Evolutionary conservation across 225 moss, liverwort and hornwort genomes (phyloP).

Genomic region (Sphagnum contortum): DNA sequence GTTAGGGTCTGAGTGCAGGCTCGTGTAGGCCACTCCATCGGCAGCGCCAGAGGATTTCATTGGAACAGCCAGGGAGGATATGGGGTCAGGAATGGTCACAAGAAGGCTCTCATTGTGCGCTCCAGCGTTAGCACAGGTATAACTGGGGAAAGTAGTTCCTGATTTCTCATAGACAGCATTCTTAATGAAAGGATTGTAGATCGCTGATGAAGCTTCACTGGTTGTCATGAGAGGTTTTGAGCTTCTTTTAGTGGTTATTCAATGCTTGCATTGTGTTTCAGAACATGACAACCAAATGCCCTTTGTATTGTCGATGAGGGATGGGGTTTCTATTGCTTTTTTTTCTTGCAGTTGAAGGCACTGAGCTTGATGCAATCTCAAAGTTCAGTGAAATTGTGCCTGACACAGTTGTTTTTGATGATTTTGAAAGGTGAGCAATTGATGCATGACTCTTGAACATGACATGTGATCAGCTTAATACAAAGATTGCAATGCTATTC

Average conservation of each 20-base stretch:
- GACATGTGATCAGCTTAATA: too few relatives aligned
- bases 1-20: slow-evolving; percentile 5
- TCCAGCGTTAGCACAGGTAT: slow-evolving; percentile 31
- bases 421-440: slow-evolving; percentile 64
- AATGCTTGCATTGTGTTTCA: too few relatives aligned
- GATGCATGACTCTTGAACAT: not conserved
- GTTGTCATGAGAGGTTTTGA: not conserved
- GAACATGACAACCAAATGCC: too few relatives aligned
- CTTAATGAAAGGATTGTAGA: not conserved
- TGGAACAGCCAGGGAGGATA: slow-evolving; percentile 11
- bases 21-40: slow-evolving; percentile 23
- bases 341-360: slow-evolving; percentile 49
- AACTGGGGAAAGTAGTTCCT: too few relatives aligned
- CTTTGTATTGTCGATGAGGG: too few relatives aligned
- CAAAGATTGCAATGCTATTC: too few relatives aligned
- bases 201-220: not conserved
- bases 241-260: not conserved
- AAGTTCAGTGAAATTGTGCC: slow-evolving; percentile 82
- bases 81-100: slow-evolving; percentile 10
- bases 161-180: too few relatives aligned
- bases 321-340: too few relatives aligned
- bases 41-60: slow-evolving; percentile 13
- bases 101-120: slow-evolving; percentile 18
- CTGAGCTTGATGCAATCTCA: slow-evolving; percentile 83
- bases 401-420: slow-evolving; percentile 87